Evolutionary conservation across 345 rosid species (phyloP), one percentile per base, ranked within the genome.

Genomic region (Euphorbia pulcherrima): DNA sequence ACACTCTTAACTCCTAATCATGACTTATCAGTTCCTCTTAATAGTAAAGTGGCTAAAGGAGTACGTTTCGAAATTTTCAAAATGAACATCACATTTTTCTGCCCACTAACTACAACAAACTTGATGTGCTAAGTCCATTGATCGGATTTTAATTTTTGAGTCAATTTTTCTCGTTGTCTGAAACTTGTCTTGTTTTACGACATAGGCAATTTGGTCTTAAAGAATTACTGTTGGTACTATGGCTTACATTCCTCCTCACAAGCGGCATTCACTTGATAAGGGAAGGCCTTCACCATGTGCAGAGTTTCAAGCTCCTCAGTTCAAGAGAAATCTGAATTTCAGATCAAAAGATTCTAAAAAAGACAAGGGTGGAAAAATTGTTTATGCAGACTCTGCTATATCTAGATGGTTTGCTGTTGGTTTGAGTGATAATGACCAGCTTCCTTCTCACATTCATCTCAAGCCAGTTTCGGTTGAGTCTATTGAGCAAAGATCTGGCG

Each of bases 201-300:
- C 17, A 23, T 58, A 58, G 56, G 65, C 29, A 24, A n/a, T 41
- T 59, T 39, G 62, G 27, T 13, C 39, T 4, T 29, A 27, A 3
- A 41, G 1, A 13, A 27, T 65, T 78, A 11, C 56, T 21, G 51
- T 44, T 48, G 44, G 13, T 62, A 18, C 52, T 27, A 86, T 86
- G 94, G 82, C 94, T 64, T 88, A 88, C 37, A 47, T 88, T 65
- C 89, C 91, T 33, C 89, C 88, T 29, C 86, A 84, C 65, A 89
- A 81, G 83, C 81, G 92, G 33, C 77, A 78, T 64, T 73, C 73
- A 6, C 75, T 65, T 66, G 81, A 72, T 41, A 64, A 70, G 3
- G 50, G 8, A 16, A 79, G 20, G 62, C 79, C 77, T 29, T 20
- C 79, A 12, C 83, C 71, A 30, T 41, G 65, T 71, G 83, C 84